Evolutionary conservation across 108 stramenopile species (phyloP), one percentile per base, ranked within the genome.

Genomic region (Pseudonitzschia multiseries): DNA sequence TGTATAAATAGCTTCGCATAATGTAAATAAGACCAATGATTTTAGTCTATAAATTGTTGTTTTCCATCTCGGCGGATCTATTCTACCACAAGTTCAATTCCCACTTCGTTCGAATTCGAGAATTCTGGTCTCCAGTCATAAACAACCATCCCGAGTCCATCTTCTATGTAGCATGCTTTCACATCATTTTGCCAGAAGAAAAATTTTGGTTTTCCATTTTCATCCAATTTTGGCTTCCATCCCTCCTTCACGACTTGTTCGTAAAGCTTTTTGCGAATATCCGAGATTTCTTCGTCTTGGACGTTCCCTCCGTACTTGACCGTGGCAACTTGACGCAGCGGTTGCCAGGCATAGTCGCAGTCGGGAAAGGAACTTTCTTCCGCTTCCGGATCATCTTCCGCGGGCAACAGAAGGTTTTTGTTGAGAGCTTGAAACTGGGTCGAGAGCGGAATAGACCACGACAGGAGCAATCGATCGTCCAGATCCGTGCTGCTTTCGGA

Each of bases 81-180:
- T 6, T 67, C 43, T 36, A 74, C 44, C 50, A 89, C 84, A 60
- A 94, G 66, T 68, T 94, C 93, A 43, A 94, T 87, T n/a, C 93
- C 91, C 46, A 94, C 85, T 72, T 87, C 89, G 71, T 92, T 86
- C 41, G 59, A 79, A 40, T 77, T 88, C 77, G 36, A 64, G 69
- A 65, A 73, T 62, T 83, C 72, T 17, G 85, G 81, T 70, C 93
- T 75, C 87, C 86, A 94, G 46, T 94, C 93, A 68, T 92, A 94
- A 22, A 94, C 88, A 21, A 76, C 80, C 93, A 94, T 94, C 18
- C 93, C 93, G 41, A 94, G 65, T 43, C 93, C 93, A 21, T 77
- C 79, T 29, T 80, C 82, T 15, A 87, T 89, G 68, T 85, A 94
- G 70, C 91, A 92, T 0, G 86, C 81, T 74, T 94, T 94, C 48